phyloP scores from a whole-genome alignment of 2,329 filamentous ascomycete genomes.

The Neofusicoccum sp. region DNA sequence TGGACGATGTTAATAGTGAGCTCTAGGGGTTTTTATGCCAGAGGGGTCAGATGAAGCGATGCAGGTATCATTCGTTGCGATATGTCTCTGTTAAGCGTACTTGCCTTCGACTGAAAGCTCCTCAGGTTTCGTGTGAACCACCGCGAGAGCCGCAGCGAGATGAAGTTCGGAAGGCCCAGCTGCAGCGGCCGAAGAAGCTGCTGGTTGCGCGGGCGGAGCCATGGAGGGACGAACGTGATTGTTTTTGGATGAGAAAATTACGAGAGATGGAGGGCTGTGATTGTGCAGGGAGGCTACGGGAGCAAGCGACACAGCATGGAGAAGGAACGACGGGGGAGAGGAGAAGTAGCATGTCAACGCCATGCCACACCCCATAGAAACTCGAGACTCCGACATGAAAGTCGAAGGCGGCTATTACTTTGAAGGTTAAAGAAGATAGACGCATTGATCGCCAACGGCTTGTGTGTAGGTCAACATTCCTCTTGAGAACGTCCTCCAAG shows the following conservation, averaged over 20 bases:
- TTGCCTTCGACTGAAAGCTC: slow-evolving; percentile 33
- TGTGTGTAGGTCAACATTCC: too few species aligned
- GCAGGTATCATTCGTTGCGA: neutral
- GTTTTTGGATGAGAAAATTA: too few species aligned
- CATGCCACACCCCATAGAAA: too few species aligned
- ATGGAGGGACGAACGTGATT: neutral
- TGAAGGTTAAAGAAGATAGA: too few species aligned
- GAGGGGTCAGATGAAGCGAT: neutral
- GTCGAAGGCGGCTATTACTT: too few species aligned
- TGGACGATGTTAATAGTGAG: slow-evolving; percentile 6
- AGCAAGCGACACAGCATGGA: neutral
- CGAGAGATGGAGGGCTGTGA: too few species aligned
- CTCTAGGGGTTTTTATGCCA: neutral
- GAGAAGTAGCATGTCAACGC: too few species aligned
- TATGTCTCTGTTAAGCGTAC: neutral
- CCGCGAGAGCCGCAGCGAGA: slow-evolving; percentile 34
- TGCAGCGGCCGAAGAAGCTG: neutral
- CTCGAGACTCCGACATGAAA: too few species aligned
- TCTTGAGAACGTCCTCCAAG: too few species aligned
- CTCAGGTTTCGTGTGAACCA: slow-evolving; percentile 40
- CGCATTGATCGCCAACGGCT: too few species aligned
- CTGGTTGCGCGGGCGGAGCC: neutral
- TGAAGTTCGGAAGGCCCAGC: slow-evolving; percentile 22
- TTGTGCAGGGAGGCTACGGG: neutral
- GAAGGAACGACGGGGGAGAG: slow-evolving; percentile 7